A percentile compares a stretch with the other conserved stretches of the same genome.
Evolutionary conservation across 2,329 filamentous ascomycete species (phyloP).

Genomic region (Rhytidhysteron rufulum): DNA sequence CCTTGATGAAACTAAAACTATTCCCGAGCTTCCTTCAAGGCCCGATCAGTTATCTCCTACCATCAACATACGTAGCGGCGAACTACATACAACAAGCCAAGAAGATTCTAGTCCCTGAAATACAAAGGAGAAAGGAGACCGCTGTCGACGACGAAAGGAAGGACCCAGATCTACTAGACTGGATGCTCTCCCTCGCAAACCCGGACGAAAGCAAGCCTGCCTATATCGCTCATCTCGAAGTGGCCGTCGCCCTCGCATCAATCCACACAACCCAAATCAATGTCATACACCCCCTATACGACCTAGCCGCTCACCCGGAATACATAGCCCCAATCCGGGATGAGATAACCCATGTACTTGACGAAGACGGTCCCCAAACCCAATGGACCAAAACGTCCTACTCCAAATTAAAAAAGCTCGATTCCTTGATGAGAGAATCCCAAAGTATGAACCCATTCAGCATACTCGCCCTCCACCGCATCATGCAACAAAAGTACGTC

Average conservation of each 20-base stretch:
- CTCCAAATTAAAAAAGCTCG: constrained; percentile 10
- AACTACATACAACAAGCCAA: constrained; percentile 5
- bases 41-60: too few species aligned
- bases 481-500: constrained; percentile 5
- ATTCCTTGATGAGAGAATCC: constrained; percentile 8
- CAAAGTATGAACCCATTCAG: constrained; percentile 10
- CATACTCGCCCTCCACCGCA: constrained; percentile 6
- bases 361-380: background rate
- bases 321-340: constrained; percentile 10
- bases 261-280: constrained; percentile 10
- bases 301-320: constrained; percentile 13
- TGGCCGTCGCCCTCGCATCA: constrained; percentile 10
- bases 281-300: constrained; percentile 9
- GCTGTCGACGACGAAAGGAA: background rate
- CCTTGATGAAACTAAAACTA: constrained; percentile 1
- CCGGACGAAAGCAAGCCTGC: constrained; percentile 4
- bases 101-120: constrained; percentile 3
- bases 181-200: constrained; percentile 9
- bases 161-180: constrained; percentile 7
- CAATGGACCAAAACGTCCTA: constrained; percentile 7
- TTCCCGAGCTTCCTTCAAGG: too few species aligned
- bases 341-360: constrained; percentile 9
- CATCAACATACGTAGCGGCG: too few species aligned
- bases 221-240: constrained; percentile 7
- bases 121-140: background rate